These are phyloP conservation scores for Crithidia sp. DNA, from an alignment of 208 protist species.

Conservation along the genomic window DNA sequence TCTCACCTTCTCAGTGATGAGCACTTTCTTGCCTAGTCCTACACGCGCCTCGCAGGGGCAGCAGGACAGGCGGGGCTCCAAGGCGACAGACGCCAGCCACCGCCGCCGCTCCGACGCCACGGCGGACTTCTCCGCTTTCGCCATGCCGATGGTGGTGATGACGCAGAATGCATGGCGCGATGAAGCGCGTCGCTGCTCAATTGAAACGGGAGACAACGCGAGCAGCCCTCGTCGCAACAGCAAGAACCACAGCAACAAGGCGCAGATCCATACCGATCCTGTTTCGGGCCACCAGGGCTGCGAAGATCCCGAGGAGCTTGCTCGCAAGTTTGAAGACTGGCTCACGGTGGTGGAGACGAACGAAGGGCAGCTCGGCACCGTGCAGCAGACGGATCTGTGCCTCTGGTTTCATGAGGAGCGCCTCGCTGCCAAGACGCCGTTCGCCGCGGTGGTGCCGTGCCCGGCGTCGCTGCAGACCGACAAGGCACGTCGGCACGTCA, in stretches of 20 bases:
- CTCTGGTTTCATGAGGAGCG: constrained; percentile 65
- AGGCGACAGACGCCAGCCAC: background rate
- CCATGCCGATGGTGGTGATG: background rate
- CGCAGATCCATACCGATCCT: too few species aligned
- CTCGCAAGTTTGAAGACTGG: constrained; percentile 15
- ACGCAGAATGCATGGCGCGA: constrained; percentile 10
- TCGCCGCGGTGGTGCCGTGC: constrained; percentile 66
- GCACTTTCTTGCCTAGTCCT: constrained; percentile 23
- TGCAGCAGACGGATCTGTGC: constrained; percentile 12
- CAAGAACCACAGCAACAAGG: too few species aligned
- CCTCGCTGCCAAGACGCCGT: constrained; percentile 57
- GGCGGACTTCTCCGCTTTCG: background rate
- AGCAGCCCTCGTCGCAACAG: too few species aligned
- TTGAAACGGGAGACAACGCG: background rate
- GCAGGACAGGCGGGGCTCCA: background rate
- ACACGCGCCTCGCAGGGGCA: background rate
- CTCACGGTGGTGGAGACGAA: constrained; percentile 8
- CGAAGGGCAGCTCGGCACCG: constrained; percentile 6
- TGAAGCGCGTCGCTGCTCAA: constrained; percentile 11
- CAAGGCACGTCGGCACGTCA: constrained; percentile 31
- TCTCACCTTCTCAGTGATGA: background rate
- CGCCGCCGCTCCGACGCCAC: background rate
- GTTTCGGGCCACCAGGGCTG: background rate
- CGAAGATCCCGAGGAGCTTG: background rate
- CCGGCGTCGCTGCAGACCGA: constrained; percentile 30